Conservation (phyloP, 1,284 basidiomycete species). For the Coniferiporia weirii region DNA sequence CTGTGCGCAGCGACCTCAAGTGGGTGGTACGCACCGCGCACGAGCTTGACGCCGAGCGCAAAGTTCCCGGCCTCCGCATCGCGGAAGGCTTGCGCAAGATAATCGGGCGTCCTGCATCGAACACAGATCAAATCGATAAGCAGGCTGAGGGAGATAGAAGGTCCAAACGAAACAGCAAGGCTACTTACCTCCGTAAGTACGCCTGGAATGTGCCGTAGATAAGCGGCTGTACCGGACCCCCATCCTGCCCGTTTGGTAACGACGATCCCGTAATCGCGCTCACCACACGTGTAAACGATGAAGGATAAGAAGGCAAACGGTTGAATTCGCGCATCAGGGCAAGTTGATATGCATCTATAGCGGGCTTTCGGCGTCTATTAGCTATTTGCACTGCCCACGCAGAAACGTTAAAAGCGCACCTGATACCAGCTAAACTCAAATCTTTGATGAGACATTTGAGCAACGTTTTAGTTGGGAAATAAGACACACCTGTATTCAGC, state of each 20-base stretch:
- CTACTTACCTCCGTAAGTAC: conserved; percentile 64
- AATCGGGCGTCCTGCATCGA: conserved; percentile 53
- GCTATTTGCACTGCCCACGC: not conserved
- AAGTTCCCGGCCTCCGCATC: conserved; percentile 71
- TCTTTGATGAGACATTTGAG: not conserved
- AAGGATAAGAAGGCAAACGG: conserved; percentile 31
- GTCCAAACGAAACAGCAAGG: not conserved
- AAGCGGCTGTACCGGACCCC: conserved; percentile 48
- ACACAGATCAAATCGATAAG: conserved; percentile 6
- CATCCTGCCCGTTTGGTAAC: not conserved
- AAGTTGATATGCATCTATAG: conserved; percentile 75
- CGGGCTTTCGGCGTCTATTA: conserved; percentile 45
- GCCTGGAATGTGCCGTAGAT: conserved; percentile 83
- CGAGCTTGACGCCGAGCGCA: conserved; percentile 88
- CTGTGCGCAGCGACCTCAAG: conserved; percentile 59
- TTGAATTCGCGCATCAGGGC: conserved; percentile 77
- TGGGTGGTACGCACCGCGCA: conserved; percentile 90
- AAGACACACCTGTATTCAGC: conserved; percentile 68
- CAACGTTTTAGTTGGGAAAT: not conserved
- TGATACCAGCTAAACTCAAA: conserved; percentile 57
- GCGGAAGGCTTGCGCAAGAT: conserved; percentile 62
- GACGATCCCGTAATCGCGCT: not conserved
- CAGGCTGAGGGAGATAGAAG: not conserved
- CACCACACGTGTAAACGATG: not conserved
- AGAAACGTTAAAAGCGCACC: conserved; percentile 23